Evolutionary conservation across 1,284 basidiomycete genomes (phyloP).

Genomic region (Ceratobasidium sp.): DNA sequence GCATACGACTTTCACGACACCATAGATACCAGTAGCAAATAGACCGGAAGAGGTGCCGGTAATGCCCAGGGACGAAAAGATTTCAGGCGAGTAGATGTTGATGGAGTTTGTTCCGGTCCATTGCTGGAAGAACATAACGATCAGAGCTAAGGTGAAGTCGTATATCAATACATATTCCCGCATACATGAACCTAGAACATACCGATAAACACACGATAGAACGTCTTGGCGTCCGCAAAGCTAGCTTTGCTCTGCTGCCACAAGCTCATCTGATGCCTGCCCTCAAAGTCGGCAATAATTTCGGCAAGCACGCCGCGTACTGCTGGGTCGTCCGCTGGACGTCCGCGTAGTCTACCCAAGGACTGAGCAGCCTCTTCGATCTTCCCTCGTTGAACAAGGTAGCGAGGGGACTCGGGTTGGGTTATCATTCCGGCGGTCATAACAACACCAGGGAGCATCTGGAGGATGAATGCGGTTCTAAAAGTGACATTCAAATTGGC

Average conservation of each 20-base stretch:
- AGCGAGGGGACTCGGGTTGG: constrained; percentile 44
- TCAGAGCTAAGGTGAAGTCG: constrained; percentile 2
- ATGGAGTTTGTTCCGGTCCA: constrained; percentile 43
- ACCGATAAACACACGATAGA: constrained; percentile 39
- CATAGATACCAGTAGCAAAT: constrained; percentile 42
- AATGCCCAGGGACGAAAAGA: constrained; percentile 44
- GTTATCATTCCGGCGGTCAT: constrained; percentile 41
- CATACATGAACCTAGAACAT: constrained; percentile 6
- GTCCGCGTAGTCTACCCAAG: constrained; percentile 26
- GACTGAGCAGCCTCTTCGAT: constrained; percentile 40
- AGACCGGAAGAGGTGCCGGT: constrained; percentile 44
- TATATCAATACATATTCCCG: neutral
- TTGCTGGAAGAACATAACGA: constrained; percentile 46
- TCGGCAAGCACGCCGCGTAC: constrained; percentile 35
- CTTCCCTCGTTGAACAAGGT: constrained; percentile 47
- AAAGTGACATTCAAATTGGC: neutral
- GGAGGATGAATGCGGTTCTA: constrained; percentile 46
- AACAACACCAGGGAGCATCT: constrained; percentile 45
- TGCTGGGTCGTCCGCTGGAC: constrained; percentile 38
- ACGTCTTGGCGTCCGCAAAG: constrained; percentile 25
- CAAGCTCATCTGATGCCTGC: constrained; percentile 40
- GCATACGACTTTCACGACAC: constrained; percentile 41
- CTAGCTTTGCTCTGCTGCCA: constrained; percentile 37
- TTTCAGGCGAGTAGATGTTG: constrained; percentile 44
- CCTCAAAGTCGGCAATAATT: constrained; percentile 40